Base-by-base conservation (phyloP, 352 stramenopile genomes). In the Globisporangium acanthophoron region DNA sequence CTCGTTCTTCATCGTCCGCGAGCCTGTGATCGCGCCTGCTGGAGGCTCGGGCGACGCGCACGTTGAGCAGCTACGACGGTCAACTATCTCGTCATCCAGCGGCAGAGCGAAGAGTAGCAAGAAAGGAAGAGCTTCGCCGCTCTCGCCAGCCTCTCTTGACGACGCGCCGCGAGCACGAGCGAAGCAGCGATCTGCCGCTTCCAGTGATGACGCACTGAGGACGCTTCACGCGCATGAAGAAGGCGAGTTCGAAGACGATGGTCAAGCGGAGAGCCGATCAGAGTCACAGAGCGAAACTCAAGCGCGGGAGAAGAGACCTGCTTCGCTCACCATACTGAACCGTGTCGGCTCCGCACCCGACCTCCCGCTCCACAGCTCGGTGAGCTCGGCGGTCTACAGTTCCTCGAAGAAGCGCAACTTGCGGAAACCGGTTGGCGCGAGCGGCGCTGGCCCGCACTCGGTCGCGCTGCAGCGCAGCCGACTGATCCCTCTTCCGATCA, bases 1-100 rank as follows among this genome's bases (percentile, higher is more conserved):
- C 1, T 75, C 77, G 39, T 87, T 89, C 51, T 89, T 87, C 52
- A 87, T 89, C 49, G 78, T 89, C 50, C 76, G 86, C 39, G 76
- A 89, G 52, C 69, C 74, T 3, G 65, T 61, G 21, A 69, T 74
- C n/a, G 59, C 62, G 21, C 66, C 71, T n/a, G 68, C 54, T 3
- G 71, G 70, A 16, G 64, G 16, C 7, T 0, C 11, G 0, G 56
- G 5, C 43, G 31, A 65, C 33, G 39, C 52, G 15, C 41, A n/a
- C 8, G 20, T 4, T 1, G 43, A 27, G 18, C 44, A 49, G 3
- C 7, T 31, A 21, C 44, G 20, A 3, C 44, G 21, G 16, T 31
- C 20, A 27, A 5, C 18, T 18, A 24, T 18, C 9, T 16, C 44
- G 5, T 31, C n/a, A 1, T 15, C 43, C 4, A 70, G 7, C 40